Percentiles rank a stretch among this genome's conserved stretches.
These are phyloP conservation scores for Geranomyces variabilis DNA, from an alignment of 192 early-diverging fungal species.

Conservation along the genomic window DNA sequence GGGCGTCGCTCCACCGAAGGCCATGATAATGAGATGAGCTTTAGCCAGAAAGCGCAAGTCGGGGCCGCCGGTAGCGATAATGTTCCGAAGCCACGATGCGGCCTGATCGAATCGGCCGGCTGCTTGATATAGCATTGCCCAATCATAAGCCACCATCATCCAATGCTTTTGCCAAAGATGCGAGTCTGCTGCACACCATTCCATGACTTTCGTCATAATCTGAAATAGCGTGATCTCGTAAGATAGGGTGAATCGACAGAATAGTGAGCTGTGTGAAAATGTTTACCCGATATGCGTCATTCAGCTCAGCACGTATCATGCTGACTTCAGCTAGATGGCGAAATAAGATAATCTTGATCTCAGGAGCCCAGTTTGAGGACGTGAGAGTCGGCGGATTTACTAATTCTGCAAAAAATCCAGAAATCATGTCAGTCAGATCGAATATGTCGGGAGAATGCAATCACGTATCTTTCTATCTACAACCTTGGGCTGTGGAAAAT, in stretches of 20 bases:
- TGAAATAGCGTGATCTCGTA: neutral
- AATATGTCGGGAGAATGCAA: too few species aligned
- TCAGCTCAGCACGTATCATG: conserved; percentile 12
- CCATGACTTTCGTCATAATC: conserved; percentile 16
- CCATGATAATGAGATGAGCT: conserved; percentile 21
- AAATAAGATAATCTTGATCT: conserved; percentile 20
- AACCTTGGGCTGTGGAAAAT: too few species aligned
- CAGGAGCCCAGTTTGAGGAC: conserved; percentile 12
- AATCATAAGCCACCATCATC: conserved; percentile 9
- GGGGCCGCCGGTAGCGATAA: neutral
- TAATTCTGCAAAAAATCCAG: too few species aligned
- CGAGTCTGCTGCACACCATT: conserved; percentile 11
- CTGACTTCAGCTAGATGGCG: conserved; percentile 28
- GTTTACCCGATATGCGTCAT: conserved; percentile 21
- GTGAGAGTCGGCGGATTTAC: neutral
- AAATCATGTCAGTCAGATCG: too few species aligned
- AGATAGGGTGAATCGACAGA: too few species aligned
- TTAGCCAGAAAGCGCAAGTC: conserved; percentile 9
- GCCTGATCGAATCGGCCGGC: conserved; percentile 4
- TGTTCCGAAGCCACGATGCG: conserved; percentile 8
- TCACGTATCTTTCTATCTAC: too few species aligned
- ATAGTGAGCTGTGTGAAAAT: too few species aligned
- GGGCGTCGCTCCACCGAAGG: neutral
- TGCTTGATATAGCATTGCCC: conserved; percentile 32
- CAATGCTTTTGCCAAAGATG: conserved; percentile 10